A percentile compares a stretch with the other conserved stretches of the same genome.
Conservation (phyloP, 1,284 basidiomycete species). For the Cutaneotrichosporon cyanovorans region DNA sequence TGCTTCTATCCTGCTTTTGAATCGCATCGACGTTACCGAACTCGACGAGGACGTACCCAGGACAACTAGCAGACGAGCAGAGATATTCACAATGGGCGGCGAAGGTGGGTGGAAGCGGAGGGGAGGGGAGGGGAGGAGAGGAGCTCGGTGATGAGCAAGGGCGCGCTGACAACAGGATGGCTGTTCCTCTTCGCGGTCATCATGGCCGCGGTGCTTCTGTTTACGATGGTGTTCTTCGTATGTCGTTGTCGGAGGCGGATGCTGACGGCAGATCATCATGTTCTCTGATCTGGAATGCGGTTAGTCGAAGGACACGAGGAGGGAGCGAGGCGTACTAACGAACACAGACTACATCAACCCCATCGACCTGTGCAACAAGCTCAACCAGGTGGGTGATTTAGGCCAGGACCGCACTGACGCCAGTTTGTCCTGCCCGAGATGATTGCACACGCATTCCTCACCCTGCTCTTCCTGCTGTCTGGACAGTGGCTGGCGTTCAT, state of each 20-base stretch:
- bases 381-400: slow-evolving; percentile 69
- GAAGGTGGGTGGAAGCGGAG: slow-evolving; percentile 31
- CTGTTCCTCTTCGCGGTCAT: slow-evolving; percentile 89
- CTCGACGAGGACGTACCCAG: too few relatives aligned
- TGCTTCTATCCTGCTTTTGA: not conserved
- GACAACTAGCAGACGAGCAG: not conserved
- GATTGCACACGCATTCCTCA: slow-evolving; percentile 84
- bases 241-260: slow-evolving; percentile 45
- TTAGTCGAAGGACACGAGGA: slow-evolving; percentile 14
- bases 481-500: slow-evolving; percentile 95
- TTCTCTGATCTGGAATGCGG: slow-evolving; percentile 94
- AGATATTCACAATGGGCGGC: slow-evolving; percentile 36
- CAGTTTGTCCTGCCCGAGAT: slow-evolving; percentile 98
- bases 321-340: slow-evolving; percentile 1
- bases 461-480: slow-evolving; percentile 77
- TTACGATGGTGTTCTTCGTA: slow-evolving; percentile 98
- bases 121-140: too few relatives aligned
- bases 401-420: not conserved
- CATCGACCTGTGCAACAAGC: slow-evolving; percentile 99
- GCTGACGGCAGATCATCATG: slow-evolving; percentile 82
- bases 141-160: not conserved
- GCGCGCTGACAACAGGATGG: slow-evolving; percentile 58
- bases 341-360: slow-evolving; percentile 90
- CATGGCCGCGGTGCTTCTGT: slow-evolving; percentile 82
- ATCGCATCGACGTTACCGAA: too few relatives aligned